Percentiles rank a stretch among this genome's conserved stretches.
phyloP scores from a whole-genome alignment of 1,284 basidiomycete species.

The Irpex rosettiformis region DNA sequence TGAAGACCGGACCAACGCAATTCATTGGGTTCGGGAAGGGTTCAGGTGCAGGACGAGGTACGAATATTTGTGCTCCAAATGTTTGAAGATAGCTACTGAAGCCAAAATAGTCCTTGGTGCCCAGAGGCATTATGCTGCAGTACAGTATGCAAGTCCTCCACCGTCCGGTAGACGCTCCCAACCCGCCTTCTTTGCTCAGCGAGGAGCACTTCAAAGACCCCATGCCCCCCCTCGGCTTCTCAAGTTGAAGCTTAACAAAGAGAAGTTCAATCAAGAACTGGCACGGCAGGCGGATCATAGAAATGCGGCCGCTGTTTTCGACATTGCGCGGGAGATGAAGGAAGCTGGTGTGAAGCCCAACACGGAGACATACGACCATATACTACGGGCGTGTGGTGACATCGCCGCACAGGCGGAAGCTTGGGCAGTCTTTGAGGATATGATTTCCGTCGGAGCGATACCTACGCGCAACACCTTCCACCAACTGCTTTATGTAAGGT shows the following conservation, averaged over 20 bases:
- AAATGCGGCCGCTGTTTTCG: conserved; percentile 4
- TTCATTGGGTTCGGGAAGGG: neutral
- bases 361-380: conserved; percentile 48
- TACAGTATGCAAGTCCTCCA: conserved; percentile 9
- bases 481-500: conserved; percentile 55
- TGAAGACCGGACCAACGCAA: conserved; percentile 22
- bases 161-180: neutral
- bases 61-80: neutral
- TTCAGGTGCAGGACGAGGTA: neutral
- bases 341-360: conserved; percentile 44
- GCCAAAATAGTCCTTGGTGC: conserved; percentile 7
- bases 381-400: conserved; percentile 46
- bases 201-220: neutral
- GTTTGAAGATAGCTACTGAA: neutral
- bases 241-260: neutral
- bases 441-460: conserved; percentile 51
- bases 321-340: conserved; percentile 54
- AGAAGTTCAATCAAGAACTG: conserved; percentile 9
- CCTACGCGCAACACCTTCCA: conserved; percentile 63
- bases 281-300: conserved; percentile 1
- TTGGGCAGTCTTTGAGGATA: conserved; percentile 73
- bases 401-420: conserved; percentile 46
- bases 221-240: neutral
- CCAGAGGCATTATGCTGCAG: conserved; percentile 20
- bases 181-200: neutral